phyloP scores from a whole-genome alignment of 805 yeast genomes.

The Kazachstania africana region DNA sequence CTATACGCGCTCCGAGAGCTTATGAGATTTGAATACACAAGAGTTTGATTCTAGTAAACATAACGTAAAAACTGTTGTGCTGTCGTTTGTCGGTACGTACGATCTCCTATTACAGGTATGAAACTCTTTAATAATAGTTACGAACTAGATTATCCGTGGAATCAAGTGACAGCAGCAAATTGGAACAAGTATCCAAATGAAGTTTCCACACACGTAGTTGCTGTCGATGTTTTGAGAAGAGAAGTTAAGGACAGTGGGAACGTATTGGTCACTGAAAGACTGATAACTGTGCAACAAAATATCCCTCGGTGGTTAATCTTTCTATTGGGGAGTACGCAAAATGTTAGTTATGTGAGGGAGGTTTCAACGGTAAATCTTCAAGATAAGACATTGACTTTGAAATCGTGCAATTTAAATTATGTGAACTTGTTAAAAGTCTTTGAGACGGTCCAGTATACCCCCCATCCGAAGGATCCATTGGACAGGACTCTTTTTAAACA shows the following conservation, averaged over 20 bases:
- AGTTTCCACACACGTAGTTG: slow-evolving; percentile 80
- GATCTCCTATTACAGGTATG: too few species aligned
- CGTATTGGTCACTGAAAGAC: slow-evolving; percentile 65
- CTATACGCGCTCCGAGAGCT: too few species aligned
- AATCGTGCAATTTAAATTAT: slow-evolving; percentile 82
- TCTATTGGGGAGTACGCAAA: slow-evolving; percentile 63
- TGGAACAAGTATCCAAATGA: slow-evolving; percentile 98
- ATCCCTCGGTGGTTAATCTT: slow-evolving; percentile 73
- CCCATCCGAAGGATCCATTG: slow-evolving; percentile 44
- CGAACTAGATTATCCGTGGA: slow-evolving; percentile 79
- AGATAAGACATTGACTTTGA: slow-evolving; percentile 54
- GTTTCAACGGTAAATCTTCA: slow-evolving; percentile 71
- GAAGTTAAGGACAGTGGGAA: slow-evolving; percentile 45
- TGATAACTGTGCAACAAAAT: slow-evolving; percentile 78
- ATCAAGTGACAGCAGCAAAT: slow-evolving; percentile 86
- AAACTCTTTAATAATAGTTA: slow-evolving; percentile 64
- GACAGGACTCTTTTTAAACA: slow-evolving; percentile 58
- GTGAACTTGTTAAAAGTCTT: slow-evolving; percentile 62
- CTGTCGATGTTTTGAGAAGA: slow-evolving; percentile 78
- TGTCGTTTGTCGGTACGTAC: too few species aligned
- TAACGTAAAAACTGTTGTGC: too few species aligned
- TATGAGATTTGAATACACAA: too few species aligned
- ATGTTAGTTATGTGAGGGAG: slow-evolving; percentile 75
- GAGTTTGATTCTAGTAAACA: too few species aligned
- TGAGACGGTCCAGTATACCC: slow-evolving; percentile 76